Evolutionary conservation across 176 grass and related monocot genomes (phyloP), one percentile per base, ranked within the genome.

Genomic region (Puccinellia tenuiflora): DNA sequence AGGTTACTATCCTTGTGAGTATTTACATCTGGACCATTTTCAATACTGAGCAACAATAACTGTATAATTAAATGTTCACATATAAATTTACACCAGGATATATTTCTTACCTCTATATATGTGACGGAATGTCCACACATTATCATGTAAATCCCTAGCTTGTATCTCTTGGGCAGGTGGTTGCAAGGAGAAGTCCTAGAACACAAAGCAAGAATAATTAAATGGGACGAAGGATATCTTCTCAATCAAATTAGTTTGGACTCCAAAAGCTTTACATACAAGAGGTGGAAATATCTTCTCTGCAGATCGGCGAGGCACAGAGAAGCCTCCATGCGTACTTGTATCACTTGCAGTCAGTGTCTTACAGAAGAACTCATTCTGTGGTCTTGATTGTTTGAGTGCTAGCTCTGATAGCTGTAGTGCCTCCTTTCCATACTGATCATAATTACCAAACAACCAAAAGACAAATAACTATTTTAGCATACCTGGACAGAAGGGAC

Each of bases 261-360:
- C 5, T 52, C 13, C 4, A 53, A 10, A 45, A 75, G 84, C 28
- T 53, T 59, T 47, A 40, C 86, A 34, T 79, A 92, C 90, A 57
- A 92, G 85, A 12, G 90, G 80, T 24, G 87, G 90, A 30, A 92
- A 92, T 68, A 92, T 88, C 81, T 92, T 92, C 77, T 92, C 90
- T 48, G 90, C 90, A 21, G 90, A 45, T 64, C 90, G 75, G 17
- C 91, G 91, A 82, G 91, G 91, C 60, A 93, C 91, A 20, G 91
- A 93, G 70, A 93, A 93, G 59, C 91, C 91, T 61, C 91, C 91
- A 63, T 93, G 91, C 20, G 91, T 93, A 70, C 91, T 93, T 43
- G 91, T 93, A 52, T 93, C 91, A 29, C 91, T 93, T 60, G 91
- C 91, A 55, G 91, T 93, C 68, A 93, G 62, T 61, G 91, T 91